Conservation (phyloP, 75 land plant species). For the Sequoiadendron giganteum region DNA sequence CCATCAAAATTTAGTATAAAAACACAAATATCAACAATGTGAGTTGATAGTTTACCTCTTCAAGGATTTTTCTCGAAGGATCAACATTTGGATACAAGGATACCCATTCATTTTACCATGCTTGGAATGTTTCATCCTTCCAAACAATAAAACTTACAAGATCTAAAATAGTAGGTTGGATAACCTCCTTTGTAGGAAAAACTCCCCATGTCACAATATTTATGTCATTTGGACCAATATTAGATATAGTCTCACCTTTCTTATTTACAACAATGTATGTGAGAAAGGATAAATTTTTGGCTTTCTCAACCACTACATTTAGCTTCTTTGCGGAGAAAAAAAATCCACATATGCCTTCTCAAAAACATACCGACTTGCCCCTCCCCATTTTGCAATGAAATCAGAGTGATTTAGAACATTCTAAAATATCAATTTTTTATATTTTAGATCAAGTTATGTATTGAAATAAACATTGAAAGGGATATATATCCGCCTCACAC, state of each 20-base stretch:
- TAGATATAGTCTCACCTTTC: constrained; percentile 61
- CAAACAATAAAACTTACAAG: constrained; percentile 88
- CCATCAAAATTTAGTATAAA: not conserved
- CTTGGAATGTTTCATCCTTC: constrained; percentile 97
- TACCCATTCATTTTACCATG: constrained; percentile 88
- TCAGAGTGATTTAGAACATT: too few relatives aligned
- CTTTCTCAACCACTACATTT: constrained; percentile 54
- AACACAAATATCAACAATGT: not conserved
- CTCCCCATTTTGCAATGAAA: constrained; percentile 77
- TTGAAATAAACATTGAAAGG: too few relatives aligned
- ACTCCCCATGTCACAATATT: constrained; percentile 99
- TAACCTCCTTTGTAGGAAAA: constrained; percentile 89
- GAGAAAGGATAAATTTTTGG: constrained; percentile 44
- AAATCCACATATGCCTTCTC: constrained; percentile 97
- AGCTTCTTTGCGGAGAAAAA: constrained; percentile 77
- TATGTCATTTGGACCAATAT: constrained; percentile 50
- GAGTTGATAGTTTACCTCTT: constrained; percentile 54
- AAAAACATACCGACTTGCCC: constrained; percentile 90
- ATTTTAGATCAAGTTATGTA: too few relatives aligned
- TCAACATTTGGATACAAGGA: constrained; percentile 69
- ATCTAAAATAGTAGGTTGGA: constrained; percentile 93
- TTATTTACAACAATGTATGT: constrained; percentile 90
- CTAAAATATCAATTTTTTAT: too few relatives aligned
- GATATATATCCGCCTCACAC: too few relatives aligned
- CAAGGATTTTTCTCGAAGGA: constrained; percentile 58